A percentile compares a stretch with the other conserved stretches of the same genome.
Conservation (phyloP, 1,284 basidiomycete species). For the Cystobasidium slooffiae region DNA sequence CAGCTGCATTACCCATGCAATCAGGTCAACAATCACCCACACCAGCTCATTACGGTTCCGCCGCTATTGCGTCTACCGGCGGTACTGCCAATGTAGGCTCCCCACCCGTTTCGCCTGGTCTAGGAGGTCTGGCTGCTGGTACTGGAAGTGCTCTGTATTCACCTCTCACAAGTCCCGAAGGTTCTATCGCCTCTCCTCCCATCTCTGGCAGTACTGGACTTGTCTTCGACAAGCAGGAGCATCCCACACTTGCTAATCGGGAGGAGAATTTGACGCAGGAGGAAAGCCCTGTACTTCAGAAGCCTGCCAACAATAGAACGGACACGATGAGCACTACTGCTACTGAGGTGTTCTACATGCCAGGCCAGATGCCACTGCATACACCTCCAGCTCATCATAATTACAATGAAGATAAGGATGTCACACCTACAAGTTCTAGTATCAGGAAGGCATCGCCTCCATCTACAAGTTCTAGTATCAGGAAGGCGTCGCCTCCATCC, state of each 20-base stretch:
- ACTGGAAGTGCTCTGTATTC: constrained; percentile 20
- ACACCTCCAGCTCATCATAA: constrained; percentile 1
- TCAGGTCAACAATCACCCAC: background rate
- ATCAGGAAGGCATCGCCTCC: background rate
- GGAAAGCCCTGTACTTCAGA: background rate
- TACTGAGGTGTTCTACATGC: constrained; percentile 11
- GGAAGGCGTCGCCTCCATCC: background rate
- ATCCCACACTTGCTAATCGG: too few relatives aligned
- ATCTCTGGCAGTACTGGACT: too few relatives aligned
- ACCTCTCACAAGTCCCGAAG: constrained; percentile 20
- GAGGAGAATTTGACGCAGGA: too few relatives aligned
- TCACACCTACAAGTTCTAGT: constrained; percentile 11
- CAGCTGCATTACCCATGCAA: constrained; percentile 4
- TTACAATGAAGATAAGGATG: background rate
- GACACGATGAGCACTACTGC: constrained; percentile 1
- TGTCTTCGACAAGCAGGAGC: too few relatives aligned
- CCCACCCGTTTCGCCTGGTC: constrained; percentile 3
- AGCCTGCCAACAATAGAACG: constrained; percentile 5
- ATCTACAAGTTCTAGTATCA: background rate
- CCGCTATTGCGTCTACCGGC: too few relatives aligned
- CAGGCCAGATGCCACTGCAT: constrained; percentile 13
- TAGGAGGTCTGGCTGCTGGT: background rate
- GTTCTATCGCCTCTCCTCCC: background rate
- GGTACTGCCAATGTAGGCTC: background rate
- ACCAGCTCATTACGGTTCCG: background rate